Conservation (phyloP, 2,329 filamentous ascomycete species). For the Colletotrichum caudatum region DNA sequence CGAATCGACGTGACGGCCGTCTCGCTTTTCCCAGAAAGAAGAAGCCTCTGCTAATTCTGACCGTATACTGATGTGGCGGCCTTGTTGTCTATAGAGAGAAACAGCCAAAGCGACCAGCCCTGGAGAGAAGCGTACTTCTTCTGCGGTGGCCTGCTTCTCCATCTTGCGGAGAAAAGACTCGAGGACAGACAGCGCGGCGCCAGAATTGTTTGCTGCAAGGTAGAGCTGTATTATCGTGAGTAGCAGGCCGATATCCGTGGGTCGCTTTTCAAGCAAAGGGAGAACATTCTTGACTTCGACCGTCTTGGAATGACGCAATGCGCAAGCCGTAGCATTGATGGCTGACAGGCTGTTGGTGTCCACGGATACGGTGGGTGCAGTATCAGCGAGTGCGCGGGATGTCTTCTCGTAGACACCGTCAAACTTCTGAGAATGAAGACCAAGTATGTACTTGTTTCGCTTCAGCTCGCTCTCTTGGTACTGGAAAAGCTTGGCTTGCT, state of each 20-base stretch:
- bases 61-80: slow-evolving; percentile 78
- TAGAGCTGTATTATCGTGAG: slow-evolving; percentile 87
- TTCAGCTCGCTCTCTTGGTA: slow-evolving; percentile 69
- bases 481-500: slow-evolving; percentile 76
- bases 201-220: slow-evolving; percentile 76
- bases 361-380: slow-evolving; percentile 46
- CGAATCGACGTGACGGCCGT: slow-evolving; percentile 60
- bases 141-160: slow-evolving; percentile 71
- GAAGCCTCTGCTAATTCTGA: slow-evolving; percentile 83
- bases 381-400: slow-evolving; percentile 54
- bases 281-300: slow-evolving; percentile 76
- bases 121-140: slow-evolving; percentile 84
- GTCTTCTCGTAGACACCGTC: slow-evolving; percentile 68
- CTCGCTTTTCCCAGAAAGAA: slow-evolving; percentile 79
- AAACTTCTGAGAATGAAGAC: slow-evolving; percentile 76
- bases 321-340: slow-evolving; percentile 75
- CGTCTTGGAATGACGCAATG: slow-evolving; percentile 64
- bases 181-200: slow-evolving; percentile 79
- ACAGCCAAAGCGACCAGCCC: slow-evolving; percentile 86
- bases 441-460: slow-evolving; percentile 73
- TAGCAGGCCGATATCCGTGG: slow-evolving; percentile 82
- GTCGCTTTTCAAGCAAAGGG: slow-evolving; percentile 77
- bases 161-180: slow-evolving; percentile 81
- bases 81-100: slow-evolving; percentile 81
- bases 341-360: slow-evolving; percentile 59